Percentiles rank a stretch among this genome's conserved stretches.
Conservation (phyloP, 2,329 filamentous ascomycete species). For the Arachnomyces sp. region DNA sequence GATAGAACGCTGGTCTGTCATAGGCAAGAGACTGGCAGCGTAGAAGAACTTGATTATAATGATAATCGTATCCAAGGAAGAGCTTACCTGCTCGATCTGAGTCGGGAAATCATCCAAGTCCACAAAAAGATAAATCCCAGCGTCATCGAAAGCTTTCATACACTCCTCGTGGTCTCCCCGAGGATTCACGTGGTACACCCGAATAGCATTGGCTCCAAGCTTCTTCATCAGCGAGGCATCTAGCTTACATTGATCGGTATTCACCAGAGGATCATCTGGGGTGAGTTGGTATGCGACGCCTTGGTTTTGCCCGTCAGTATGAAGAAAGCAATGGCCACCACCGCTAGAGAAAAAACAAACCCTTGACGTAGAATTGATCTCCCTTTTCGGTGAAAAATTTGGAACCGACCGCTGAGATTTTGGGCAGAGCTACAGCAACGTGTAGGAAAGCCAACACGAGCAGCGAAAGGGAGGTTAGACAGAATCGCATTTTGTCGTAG, state of each 20-base stretch:
- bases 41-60: too few species aligned
- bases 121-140: conserved; percentile 75
- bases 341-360: conserved; percentile 35
- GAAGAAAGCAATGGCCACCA: background rate
- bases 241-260: conserved; percentile 66
- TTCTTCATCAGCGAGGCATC: conserved; percentile 73
- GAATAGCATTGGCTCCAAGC: conserved; percentile 74
- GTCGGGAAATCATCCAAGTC: conserved; percentile 58
- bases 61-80: too few species aligned
- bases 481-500: background rate
- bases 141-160: conserved; percentile 72
- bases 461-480: background rate
- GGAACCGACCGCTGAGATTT: conserved; percentile 59
- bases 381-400: conserved; percentile 82
- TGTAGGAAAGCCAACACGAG: conserved; percentile 2
- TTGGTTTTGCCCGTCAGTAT: conserved; percentile 25
- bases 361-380: conserved; percentile 77
- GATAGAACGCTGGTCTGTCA: too few species aligned
- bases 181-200: conserved; percentile 80
- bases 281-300: conserved; percentile 65
- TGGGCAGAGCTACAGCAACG: conserved; percentile 40
- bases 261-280: conserved; percentile 66
- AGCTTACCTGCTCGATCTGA: conserved; percentile 36
- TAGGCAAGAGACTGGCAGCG: too few species aligned
- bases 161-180: conserved; percentile 64